Evolutionary conservation across 2,329 filamentous ascomycete species (phyloP), one percentile per base, ranked within the genome.

Genomic region (Botrytis deweyae): DNA sequence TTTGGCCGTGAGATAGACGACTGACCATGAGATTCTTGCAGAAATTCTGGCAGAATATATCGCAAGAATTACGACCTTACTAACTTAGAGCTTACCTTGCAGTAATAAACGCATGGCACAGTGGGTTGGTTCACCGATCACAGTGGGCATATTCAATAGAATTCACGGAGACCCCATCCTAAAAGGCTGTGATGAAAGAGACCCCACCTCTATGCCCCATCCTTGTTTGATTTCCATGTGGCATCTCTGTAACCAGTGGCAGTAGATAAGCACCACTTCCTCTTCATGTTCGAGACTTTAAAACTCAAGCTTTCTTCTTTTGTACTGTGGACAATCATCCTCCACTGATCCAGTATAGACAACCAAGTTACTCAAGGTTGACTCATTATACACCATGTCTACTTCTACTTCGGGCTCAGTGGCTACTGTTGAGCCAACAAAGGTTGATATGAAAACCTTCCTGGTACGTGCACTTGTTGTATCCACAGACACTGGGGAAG

Each of bases 381-480:
- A 62, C 14, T 36, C 36, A 61, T 38, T 25, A 40, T n/a, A 62
- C 59, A 40, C 36, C 36, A 62, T 62, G 59, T 62, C 59, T 62
- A n/a, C 59, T 36, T 62, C 59, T 62, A 40, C 36, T 38, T 36
- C 36, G 14, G 22, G 59, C 22, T 62, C 59, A 62, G 36, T 40
- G 59, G 59, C 59, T 25, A 14, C 22, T 25, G 33, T 62, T 38
- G 33, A 62, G 59, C 59, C 59, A 62, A 62, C 59, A 62, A 62
- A 62, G 59, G 59, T 62, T 62, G 59, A 62, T 40, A 62, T 62
- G 59, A 36, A 62, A 62, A 40, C 59, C 36, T 62, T 62, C 12
- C 25, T 62, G 59, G 59, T 62, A 62, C 59, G 59, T 62, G 59
- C 59, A 62, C 22, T 62, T 62, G 22, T 62, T 62, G 22, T 62